Evolutionary conservation across 2,329 filamentous ascomycete species (phyloP), one percentile per base, ranked within the genome.

Genomic region (Neonectria neomacrospora): DNA sequence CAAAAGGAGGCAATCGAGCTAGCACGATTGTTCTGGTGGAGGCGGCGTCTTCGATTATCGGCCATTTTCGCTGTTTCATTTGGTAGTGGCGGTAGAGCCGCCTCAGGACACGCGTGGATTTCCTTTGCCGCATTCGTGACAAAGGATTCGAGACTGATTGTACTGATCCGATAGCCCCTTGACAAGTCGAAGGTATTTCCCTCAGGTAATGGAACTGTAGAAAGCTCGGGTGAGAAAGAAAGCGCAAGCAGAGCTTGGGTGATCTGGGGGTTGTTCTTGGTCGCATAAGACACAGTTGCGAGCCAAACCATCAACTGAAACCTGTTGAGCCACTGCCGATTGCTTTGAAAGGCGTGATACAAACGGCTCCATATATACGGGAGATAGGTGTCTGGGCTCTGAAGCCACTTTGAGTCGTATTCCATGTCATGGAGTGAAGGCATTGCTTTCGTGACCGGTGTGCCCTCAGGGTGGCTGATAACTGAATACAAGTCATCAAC

Each of bases 301-400:
- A 69, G 55, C 67, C 69, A 71, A 2, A n/a, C 34, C 54, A 69
- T 65, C 6, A 64, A 11, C 23, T 70, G 55, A 8, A 61, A 65
- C 8, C 54, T 66, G 32, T 64, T 63, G 1, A 70, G 62, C 64
- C 66, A 69, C 3, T 47, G 1, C 1, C 23, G 41, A 18, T 66
- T 23, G 2, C 26, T 47, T 1, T 61, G 54, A 9, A 69, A 69
- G 0, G 59, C 62, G 1, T 53, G 50, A 5, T 71, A 66, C 5
- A 71, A 23, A 6, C 55, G 53, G 41, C 60, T 69, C 69, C 69
- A 71, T 2, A 57, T 30, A 0, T 58, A 58, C 0, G 60, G 39
- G 1, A 71, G 41, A 7, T 54, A 55, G 0, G 1, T 51, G 0
- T 18, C 12, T 1, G 55, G 59, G 0, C 18, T 16, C 8, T 58